These are phyloP conservation scores for Pisolithus marmoratus DNA, from an alignment of 768 basidiomycete genomes.

Conservation along the genomic window DNA sequence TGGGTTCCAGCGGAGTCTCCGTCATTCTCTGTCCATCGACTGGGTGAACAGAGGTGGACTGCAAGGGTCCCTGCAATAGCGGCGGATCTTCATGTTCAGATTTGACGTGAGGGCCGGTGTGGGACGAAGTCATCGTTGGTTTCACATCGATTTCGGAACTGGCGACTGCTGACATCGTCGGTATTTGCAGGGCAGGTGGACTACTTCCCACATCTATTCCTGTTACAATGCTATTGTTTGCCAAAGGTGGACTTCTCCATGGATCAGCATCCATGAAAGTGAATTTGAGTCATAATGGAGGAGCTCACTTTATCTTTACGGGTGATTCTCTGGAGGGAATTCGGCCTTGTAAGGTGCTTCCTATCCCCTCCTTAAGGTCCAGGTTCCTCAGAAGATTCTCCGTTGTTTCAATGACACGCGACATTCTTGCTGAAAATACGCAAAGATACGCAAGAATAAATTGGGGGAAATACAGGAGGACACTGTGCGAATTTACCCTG, in stretches of 20 bases:
- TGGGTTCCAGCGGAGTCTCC: not conserved
- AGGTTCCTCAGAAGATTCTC: constrained; percentile 1
- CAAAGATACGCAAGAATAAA: not conserved
- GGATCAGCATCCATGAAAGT: not conserved
- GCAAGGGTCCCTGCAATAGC: not conserved
- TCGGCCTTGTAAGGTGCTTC: not conserved
- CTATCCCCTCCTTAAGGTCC: not conserved
- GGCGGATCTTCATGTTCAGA: not conserved
- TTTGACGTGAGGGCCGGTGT: not conserved
- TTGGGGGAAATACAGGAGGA: not conserved
- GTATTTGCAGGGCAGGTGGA: not conserved
- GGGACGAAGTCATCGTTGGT: not conserved
- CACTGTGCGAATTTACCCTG: constrained; percentile 10
- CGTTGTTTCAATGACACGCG: constrained; percentile 10
- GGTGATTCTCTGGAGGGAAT: not conserved
- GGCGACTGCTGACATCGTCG: not conserved
- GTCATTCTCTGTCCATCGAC: not conserved
- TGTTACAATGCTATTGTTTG: not conserved
- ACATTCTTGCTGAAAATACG: constrained; percentile 13
- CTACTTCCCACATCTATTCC: not conserved
- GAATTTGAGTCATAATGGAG: not conserved
- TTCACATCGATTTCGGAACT: not conserved
- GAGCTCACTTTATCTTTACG: not conserved
- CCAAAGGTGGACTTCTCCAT: not conserved
- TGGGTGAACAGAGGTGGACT: not conserved